A percentile compares a stretch with the other conserved stretches of the same genome.
Evolutionary conservation across 306 rosid species (phyloP).

Genomic region (Gleditsia sinensis): DNA sequence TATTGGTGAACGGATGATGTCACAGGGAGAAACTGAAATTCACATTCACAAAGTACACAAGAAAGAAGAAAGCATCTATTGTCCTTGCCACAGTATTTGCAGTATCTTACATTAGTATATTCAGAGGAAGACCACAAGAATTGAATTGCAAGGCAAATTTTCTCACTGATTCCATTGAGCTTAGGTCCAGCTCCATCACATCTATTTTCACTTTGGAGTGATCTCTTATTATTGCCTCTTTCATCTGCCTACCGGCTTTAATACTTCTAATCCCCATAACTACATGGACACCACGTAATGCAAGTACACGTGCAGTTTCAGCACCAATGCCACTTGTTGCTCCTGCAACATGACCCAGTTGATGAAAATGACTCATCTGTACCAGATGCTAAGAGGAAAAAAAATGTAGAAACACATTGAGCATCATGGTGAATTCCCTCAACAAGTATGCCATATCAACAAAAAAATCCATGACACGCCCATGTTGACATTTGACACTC

Average conservation of each 20-base stretch:
- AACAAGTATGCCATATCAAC: background rate
- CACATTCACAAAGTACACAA: slow-evolving; percentile 1
- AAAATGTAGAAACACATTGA: background rate
- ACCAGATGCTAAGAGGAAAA: background rate
- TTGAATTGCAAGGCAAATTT: slow-evolving; percentile 64
- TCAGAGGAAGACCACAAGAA: slow-evolving; percentile 58
- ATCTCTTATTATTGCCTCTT: slow-evolving; percentile 56
- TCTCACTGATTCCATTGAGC: slow-evolving; percentile 62
- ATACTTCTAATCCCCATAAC: slow-evolving; percentile 68
- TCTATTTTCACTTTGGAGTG: slow-evolving; percentile 65
- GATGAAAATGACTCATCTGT: background rate
- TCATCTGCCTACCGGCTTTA: slow-evolving; percentile 49
- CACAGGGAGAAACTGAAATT: background rate
- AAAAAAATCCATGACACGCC: background rate
- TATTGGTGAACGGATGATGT: background rate
- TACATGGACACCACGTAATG: slow-evolving; percentile 75
- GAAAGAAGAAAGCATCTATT: slow-evolving; percentile 7
- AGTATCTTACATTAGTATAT: slow-evolving; percentile 65
- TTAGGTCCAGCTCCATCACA: slow-evolving; percentile 72
- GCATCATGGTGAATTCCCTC: slow-evolving; percentile 8
- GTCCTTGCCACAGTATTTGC: background rate
- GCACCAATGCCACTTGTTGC: slow-evolving; percentile 79
- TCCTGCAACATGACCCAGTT: slow-evolving; percentile 43
- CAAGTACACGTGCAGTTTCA: slow-evolving; percentile 76
- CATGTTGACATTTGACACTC: background rate